These are phyloP conservation scores for Gaertneriomyces semiglobifer DNA, from an alignment of 192 early-diverging fungal species.

Conservation along the genomic window DNA sequence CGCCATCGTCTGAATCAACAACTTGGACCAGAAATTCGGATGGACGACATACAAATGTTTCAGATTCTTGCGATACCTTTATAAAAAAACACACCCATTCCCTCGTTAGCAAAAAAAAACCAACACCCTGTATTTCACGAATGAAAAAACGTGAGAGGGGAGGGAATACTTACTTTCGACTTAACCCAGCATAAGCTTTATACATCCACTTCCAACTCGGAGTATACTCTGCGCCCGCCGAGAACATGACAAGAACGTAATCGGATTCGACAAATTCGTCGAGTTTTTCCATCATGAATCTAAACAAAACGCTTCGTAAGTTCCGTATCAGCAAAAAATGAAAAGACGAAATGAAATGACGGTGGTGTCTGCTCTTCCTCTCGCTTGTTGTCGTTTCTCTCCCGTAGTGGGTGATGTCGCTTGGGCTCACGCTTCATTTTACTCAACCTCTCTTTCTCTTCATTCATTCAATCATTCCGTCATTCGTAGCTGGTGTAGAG, in stretches of 20 bases:
- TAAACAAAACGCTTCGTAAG: constrained; percentile 16
- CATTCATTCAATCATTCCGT: neutral
- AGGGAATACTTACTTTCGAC: constrained; percentile 59
- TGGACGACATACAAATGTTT: constrained; percentile 91
- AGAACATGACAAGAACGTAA: constrained; percentile 86
- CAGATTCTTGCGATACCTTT: constrained; percentile 85
- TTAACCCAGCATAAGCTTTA: constrained; percentile 76
- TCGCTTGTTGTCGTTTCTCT: too few species aligned
- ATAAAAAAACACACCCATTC: neutral
- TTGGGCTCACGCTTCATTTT: too few species aligned
- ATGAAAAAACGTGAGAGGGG: neutral
- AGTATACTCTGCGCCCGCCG: constrained; percentile 69
- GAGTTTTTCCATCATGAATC: constrained; percentile 56
- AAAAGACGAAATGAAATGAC: neutral
- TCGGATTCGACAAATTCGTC: constrained; percentile 86
- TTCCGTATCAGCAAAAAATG: neutral
- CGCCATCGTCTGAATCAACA: constrained; percentile 83
- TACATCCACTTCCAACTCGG: constrained; percentile 83
- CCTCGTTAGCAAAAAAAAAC: neutral
- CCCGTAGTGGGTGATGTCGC: too few species aligned
- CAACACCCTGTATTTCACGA: neutral
- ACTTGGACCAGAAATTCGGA: constrained; percentile 75
- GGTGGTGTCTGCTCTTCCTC: too few species aligned
- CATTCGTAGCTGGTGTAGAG: too few species aligned
- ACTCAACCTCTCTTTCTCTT: neutral